Conservation (phyloP, 306 rosid species). For the Quercus bicolor region DNA sequence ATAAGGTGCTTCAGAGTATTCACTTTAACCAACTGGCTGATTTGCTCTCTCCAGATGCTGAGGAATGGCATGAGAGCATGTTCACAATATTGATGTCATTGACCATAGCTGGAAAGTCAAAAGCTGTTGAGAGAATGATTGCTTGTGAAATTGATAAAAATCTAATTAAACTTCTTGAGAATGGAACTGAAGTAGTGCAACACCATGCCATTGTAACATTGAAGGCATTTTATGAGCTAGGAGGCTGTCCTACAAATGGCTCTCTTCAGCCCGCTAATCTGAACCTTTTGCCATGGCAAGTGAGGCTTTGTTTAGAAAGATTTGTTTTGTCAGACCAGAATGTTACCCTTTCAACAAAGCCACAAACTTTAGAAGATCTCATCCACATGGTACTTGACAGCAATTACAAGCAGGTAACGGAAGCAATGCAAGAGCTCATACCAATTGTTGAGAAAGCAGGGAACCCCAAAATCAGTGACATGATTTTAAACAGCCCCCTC, state of each 20-base stretch:
- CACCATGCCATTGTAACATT: conserved; percentile 24
- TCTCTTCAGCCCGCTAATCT: conserved; percentile 21
- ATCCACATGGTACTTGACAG: conserved; percentile 9
- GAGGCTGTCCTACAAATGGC: conserved; percentile 5
- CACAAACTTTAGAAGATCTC: conserved; percentile 21
- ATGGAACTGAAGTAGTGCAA: conserved; percentile 30
- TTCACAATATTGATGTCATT: conserved; percentile 25
- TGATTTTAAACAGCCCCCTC: conserved; percentile 22
- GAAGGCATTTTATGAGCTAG: conserved; percentile 30
- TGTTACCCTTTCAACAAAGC: conserved; percentile 9
- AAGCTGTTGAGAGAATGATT: conserved; percentile 25
- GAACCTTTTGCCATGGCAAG: conserved; percentile 6
- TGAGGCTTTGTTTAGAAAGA: conserved; percentile 21
- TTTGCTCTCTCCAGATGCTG: conserved; percentile 25
- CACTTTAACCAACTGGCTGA: conserved; percentile 17
- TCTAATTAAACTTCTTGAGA: conserved; percentile 25
- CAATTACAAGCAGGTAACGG: conserved; percentile 11
- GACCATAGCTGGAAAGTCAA: conserved; percentile 26
- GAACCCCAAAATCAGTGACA: conserved; percentile 18
- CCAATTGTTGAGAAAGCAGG: conserved; percentile 29
- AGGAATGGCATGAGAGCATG: conserved; percentile 33
- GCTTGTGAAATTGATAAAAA: conserved; percentile 24
- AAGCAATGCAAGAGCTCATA: conserved; percentile 32
- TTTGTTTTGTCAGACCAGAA: conserved; percentile 15
- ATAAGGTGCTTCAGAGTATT: conserved; percentile 25